These are phyloP conservation scores for Quercus suber DNA, from an alignment of 306 rosid genomes.

Conservation along the genomic window DNA sequence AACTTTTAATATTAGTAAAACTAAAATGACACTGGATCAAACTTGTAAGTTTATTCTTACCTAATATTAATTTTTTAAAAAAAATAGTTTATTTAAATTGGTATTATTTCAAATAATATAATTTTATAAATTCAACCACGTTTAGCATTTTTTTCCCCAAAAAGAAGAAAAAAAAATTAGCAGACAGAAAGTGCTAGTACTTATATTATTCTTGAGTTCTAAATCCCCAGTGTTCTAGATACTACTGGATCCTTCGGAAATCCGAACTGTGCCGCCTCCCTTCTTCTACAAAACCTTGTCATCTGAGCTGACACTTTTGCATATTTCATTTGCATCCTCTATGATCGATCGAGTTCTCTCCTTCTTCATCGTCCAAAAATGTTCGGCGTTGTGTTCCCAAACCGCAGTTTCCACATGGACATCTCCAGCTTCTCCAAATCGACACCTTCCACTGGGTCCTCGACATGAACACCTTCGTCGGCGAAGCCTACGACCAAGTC, in stretches of 20 bases:
- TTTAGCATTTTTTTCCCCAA: too few relatives aligned
- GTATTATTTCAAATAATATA: too few relatives aligned
- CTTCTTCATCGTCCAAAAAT: slow-evolving; percentile 20
- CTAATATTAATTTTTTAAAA: rapidly evolving
- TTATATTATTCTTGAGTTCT: background rate
- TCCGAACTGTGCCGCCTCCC: too few relatives aligned
- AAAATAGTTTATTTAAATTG: too few relatives aligned
- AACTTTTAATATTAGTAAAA: too few relatives aligned
- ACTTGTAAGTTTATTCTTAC: too few relatives aligned
- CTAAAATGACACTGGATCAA: too few relatives aligned
- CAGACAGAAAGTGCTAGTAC: too few relatives aligned
- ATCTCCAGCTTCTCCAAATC: slow-evolving; percentile 81
- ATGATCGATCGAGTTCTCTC: background rate
- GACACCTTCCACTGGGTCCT: slow-evolving; percentile 92
- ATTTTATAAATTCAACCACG: too few relatives aligned
- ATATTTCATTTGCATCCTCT: background rate
- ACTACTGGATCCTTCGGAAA: background rate
- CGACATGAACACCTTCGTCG: slow-evolving; percentile 86
- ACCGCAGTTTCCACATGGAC: slow-evolving; percentile 91
- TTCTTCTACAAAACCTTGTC: background rate
- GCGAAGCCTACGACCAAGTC: slow-evolving; percentile 77
- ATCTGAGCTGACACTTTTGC: background rate
- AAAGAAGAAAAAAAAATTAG: too few relatives aligned
- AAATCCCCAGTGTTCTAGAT: background rate
- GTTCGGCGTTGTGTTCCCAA: slow-evolving; percentile 94